Base-by-base conservation (phyloP, 2,329 filamentous ascomycete species). In the Diplocarpon mali region DNA sequence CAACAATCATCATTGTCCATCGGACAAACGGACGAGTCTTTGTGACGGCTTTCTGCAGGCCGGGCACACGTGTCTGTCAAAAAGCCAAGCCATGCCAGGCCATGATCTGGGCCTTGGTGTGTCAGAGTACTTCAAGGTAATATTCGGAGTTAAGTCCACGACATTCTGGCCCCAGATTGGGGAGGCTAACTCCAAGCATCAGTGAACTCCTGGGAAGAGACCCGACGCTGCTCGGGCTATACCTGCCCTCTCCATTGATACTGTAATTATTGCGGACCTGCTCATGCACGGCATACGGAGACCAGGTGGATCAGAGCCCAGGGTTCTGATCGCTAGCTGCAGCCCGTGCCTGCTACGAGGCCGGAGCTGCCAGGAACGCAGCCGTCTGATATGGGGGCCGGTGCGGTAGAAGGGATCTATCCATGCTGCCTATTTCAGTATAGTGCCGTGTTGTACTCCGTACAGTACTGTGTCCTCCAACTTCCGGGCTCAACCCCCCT, bases 231-330 rank as follows among this genome's bases (percentile, higher is more conserved):
- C 20, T 7, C 20, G n/a, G n/a, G n/a, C n/a, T n/a, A n/a, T 24
- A 7, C 20, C 20, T 24, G 7, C 7, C 45, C 42, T 42, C 37
- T 47, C 40, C 52, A 46, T 40, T 28, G 36, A 51, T 48, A 46
- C 49, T 24, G 20, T 7, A 24, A 24, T 24, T 24, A 24, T 4
- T 24, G 20, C 20, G 20, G 52, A 50, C 37, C 46, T 48, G 45
- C 54, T 58, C 55, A 58, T 59, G 57, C 55, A 60, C 53, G 46
- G 50, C 55, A 59, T 58, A 44, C 35, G 16, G 45, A 30, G 46
- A 24, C 20, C 20, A 24, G 20, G 20, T 24, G 20, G 20, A 24
- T 24, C 20, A 24, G 20, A 24, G 20, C 20, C 20, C 35, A 43
- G 39, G 40, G 30, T 32, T 32, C 10, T 24, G 20, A 24, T 24